Percentiles rank a stretch among this genome's conserved stretches.
phyloP scores from a whole-genome alignment of 148 eudicot species.

The Mesembryanthemum crystallinum region DNA sequence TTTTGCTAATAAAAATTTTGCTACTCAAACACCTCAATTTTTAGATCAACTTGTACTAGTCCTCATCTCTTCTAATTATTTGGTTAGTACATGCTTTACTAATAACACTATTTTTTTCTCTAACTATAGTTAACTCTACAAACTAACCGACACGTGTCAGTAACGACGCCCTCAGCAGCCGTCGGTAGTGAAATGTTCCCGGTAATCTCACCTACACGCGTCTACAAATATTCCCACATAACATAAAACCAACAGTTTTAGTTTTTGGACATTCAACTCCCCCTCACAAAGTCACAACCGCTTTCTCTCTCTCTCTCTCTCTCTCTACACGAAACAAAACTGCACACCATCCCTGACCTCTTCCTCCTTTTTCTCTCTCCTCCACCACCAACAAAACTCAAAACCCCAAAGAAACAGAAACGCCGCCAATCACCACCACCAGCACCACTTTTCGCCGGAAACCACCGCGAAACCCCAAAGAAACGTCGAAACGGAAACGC shows the following conservation, averaged over 20 bases:
- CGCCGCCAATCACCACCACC: no score
- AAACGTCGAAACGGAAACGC: no score
- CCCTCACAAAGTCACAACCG: not conserved
- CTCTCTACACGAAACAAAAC: not conserved
- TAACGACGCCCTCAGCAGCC: not conserved
- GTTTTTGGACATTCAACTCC: not conserved
- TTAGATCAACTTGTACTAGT: no score
- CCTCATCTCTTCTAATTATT: no score
- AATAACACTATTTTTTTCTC: no score
- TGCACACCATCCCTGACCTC: not conserved
- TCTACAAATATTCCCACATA: not conserved
- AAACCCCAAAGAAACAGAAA: no score
- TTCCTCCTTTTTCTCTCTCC: not conserved
- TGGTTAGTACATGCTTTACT: no score
- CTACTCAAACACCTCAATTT: no score
- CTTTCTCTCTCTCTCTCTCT: not conserved
- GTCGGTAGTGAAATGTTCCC: constrained; percentile 20
- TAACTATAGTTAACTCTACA: no score
- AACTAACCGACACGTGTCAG: not conserved
- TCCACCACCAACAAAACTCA: not conserved
- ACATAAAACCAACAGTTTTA: constrained; percentile 1
- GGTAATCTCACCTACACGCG: constrained; percentile 16
- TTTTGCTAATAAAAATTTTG: no score
- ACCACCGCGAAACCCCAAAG: no score
- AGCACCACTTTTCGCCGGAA: no score